phyloP scores from a whole-genome alignment of 2,329 filamentous ascomycete species.

The Ambrosiella beaveri region DNA sequence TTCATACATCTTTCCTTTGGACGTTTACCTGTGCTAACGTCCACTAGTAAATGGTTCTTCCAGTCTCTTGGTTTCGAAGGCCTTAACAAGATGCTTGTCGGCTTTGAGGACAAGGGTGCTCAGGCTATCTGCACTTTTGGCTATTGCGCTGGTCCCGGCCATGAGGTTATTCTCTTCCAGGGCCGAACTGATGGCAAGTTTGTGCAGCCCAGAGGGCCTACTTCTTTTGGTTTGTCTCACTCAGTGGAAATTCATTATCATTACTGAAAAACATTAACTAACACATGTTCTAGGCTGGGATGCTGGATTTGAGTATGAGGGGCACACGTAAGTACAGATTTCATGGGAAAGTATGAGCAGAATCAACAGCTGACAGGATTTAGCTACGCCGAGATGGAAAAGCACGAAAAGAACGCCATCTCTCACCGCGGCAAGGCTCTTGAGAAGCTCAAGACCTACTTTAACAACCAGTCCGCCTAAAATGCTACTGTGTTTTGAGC shows the following conservation, averaged over 20 bases:
- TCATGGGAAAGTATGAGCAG: neutral
- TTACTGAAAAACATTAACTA: conserved; percentile 1
- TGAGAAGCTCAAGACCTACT: conserved; percentile 69
- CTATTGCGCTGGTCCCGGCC: conserved; percentile 70
- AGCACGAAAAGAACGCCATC: conserved; percentile 71
- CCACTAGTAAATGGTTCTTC: conserved; percentile 83
- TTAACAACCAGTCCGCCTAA: conserved; percentile 29
- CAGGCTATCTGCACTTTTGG: conserved; percentile 94
- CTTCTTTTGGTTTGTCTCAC: conserved; percentile 54
- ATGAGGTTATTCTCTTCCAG: conserved; percentile 77
- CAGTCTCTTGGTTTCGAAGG: conserved; percentile 64
- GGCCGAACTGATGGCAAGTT: conserved; percentile 74
- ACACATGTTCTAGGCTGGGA: conserved; percentile 60
- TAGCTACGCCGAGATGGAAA: conserved; percentile 88
- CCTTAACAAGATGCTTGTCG: conserved; percentile 76
- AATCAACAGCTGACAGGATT: neutral
- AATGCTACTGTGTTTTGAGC: neutral
- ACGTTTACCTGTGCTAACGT: neutral
- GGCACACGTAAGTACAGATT: conserved; percentile 47
- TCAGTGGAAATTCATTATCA: neutral
- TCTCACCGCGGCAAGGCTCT: conserved; percentile 84
- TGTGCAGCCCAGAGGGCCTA: conserved; percentile 64
- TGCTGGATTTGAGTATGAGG: conserved; percentile 84
- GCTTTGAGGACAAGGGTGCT: conserved; percentile 78
- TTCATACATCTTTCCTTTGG: neutral